Evolutionary conservation across 129 eudicot genomes (phyloP).

Genomic region (Ambrosia trifida): DNA sequence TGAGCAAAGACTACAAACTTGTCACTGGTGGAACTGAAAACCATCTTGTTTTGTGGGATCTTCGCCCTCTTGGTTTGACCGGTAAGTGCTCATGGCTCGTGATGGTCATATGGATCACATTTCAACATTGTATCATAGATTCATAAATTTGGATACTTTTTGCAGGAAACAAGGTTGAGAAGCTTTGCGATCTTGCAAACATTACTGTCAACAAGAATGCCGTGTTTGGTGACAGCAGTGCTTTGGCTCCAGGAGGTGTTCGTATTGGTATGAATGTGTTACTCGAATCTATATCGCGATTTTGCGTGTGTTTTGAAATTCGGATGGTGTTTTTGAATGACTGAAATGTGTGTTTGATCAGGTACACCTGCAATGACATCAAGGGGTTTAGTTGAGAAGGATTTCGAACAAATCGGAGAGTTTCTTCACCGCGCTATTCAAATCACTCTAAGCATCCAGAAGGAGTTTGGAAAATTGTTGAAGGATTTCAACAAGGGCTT

Average conservation of each 20-base stretch:
- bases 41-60: slow-evolving; percentile 98
- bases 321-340: slow-evolving; percentile 6
- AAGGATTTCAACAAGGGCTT: slow-evolving; percentile 99
- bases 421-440: slow-evolving; percentile 81
- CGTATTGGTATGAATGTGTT: slow-evolving; percentile 56
- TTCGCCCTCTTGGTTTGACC: slow-evolving; percentile 97
- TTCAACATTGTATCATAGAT: not conserved
- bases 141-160: not conserved
- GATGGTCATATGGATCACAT: not conserved
- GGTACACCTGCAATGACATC: slow-evolving; percentile 99
- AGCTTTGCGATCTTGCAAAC: slow-evolving; percentile 78
- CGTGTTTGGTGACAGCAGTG: slow-evolving; percentile 92
- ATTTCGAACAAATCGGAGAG: slow-evolving; percentile 91
- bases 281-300: not conserved
- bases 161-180: slow-evolving; percentile 89
- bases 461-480: slow-evolving; percentile 85
- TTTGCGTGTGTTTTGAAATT: not conserved
- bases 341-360: slow-evolving; percentile 17
- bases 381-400: slow-evolving; percentile 94
- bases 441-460: slow-evolving; percentile 78
- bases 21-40: slow-evolving; percentile 97
- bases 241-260: slow-evolving; percentile 90
- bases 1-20: slow-evolving; percentile 78
- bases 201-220: slow-evolving; percentile 94
- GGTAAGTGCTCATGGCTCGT: slow-evolving; percentile 38